Base-by-base conservation (phyloP, 2,329 filamentous ascomycete species). In the Penicillium decumbens region DNA sequence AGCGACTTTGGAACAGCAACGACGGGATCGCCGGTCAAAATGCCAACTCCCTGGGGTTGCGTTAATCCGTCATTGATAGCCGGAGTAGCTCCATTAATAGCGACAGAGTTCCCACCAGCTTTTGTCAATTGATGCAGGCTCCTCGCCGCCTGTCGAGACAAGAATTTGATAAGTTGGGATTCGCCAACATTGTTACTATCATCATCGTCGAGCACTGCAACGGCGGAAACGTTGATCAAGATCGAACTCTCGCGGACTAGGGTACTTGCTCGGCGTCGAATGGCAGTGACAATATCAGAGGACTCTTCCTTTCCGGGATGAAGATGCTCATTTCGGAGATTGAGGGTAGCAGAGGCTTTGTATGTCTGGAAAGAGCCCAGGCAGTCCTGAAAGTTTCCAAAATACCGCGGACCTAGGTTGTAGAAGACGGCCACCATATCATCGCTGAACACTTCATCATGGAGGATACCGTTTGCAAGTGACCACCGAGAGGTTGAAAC, bases 331-430 rank as follows among this genome's bases (percentile, higher is more conserved):
- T 97, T 97, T 40, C 92, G 86, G 45, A 96, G 79, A 51, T 95
- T 93, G 33, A 98, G 75, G 46, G 88, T 85, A 6, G 93, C 92
- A 1, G 93, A 97, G 6, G 93, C 92, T 61, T 88, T 84, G 65
- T 98, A 98, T 0, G 95, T 98, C 65, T 97, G 90, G 63, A 98
- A 95, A 1, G 90, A 92, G 4, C 95, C 93, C 12, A 98, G 79
- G 59, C 89, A 93, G 65, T 98, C 93, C 70, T 98, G 93, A 60
- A 95, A 95, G 65, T 98, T 98, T 13, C 93, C 93, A 64, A 89
- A 85, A 61, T 98, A 98, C 41, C 89, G 83, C 23, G 90, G 87
- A 0, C 93, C 92, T 15, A 98, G 83, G 43, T 91, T 88, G 65
- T 87, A 89, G 62, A 95, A 89, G 0, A 98, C 93, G 10, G 92